phyloP scores from a whole-genome alignment of 2,329 filamentous ascomycete genomes.

The Chrysosporium queenslandicum region DNA sequence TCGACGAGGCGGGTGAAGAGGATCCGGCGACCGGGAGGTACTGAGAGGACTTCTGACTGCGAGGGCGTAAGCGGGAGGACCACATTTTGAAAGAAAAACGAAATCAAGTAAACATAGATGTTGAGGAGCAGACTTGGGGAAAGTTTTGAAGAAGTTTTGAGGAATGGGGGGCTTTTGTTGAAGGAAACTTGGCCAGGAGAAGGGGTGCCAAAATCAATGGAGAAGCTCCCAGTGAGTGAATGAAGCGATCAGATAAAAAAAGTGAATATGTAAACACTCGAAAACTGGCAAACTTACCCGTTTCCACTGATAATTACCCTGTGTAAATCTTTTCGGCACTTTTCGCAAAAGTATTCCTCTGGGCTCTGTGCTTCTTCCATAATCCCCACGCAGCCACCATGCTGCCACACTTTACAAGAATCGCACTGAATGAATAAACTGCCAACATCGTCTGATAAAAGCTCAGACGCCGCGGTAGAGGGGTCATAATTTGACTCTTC shows the following conservation, averaged over 20 bases:
- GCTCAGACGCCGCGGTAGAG: slow-evolving; percentile 50
- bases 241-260: neutral
- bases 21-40: slow-evolving; percentile 52
- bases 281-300: slow-evolving; percentile 57
- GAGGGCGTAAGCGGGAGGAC: slow-evolving; percentile 25
- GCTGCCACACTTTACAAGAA: slow-evolving; percentile 96
- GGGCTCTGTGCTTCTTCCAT: slow-evolving; percentile 87
- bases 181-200: neutral
- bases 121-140: neutral
- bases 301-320: slow-evolving; percentile 68
- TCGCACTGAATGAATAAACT: slow-evolving; percentile 98
- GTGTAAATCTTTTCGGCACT: slow-evolving; percentile 85
- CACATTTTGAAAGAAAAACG: slow-evolving; percentile 13
- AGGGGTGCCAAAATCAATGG: neutral
- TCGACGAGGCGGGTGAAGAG: slow-evolving; percentile 36
- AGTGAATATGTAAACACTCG: neutral
- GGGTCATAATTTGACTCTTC: slow-evolving; percentile 49
- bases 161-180: neutral
- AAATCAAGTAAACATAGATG: neutral
- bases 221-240: neutral
- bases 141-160: neutral
- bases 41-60: slow-evolving; percentile 52
- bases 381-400: slow-evolving; percentile 94
- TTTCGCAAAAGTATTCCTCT: slow-evolving; percentile 96
- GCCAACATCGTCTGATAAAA: slow-evolving; percentile 71